Base-by-base conservation (phyloP, 176 grass and related monocot genomes). In the Oryza australiensis region DNA sequence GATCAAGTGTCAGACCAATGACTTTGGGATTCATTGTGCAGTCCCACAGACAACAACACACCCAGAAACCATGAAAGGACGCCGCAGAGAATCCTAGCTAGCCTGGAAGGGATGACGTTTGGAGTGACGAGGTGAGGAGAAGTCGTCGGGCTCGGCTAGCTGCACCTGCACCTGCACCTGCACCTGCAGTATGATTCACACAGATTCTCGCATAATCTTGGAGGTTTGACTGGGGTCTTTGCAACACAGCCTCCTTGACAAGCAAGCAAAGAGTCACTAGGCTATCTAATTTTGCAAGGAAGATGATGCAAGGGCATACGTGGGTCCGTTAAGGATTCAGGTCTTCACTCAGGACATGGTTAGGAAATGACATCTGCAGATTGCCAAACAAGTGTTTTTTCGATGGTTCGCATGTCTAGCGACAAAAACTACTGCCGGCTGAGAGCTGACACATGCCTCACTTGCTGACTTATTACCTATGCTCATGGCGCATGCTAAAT, bases 101-200 rank as follows among this genome's bases (percentile, higher is more conserved):
- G 14, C 27, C 48, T 33, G 32, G 20, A 42, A 20, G 0, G 1
- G n/a, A 33, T 94, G 92, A 94, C 92, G 92, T 89, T 76, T 69
- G 67, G 81, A 59, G 84, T 94, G 89, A 94, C 92, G 87, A 26
- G 65, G 16, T 2, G 13, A 7, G 33, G 33, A 18, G 30, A 79
- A 78, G 83, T 67, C 59, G 26, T 16, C 38, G 82, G 33, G 23
- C 5, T 13, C 13, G 43, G 48, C 10, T 51, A 51, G 51, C 51
- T 55, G 51, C 5, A 22, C 20, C 51, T 55, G 20, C 16, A 46
- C 12, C 15, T 14, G 22, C 5, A 22, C 20, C 51, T 55, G 20
- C 16, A 46, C 12, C 15, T 14, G 22, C n/a, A n/a, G n/a, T n/a
- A n/a, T n/a, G n/a, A n/a, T n/a, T n/a, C n/a, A n/a, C n/a, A n/a